Base-by-base conservation (phyloP, 2,329 filamentous ascomycete genomes). In the Periglandula ipomoeae region DNA sequence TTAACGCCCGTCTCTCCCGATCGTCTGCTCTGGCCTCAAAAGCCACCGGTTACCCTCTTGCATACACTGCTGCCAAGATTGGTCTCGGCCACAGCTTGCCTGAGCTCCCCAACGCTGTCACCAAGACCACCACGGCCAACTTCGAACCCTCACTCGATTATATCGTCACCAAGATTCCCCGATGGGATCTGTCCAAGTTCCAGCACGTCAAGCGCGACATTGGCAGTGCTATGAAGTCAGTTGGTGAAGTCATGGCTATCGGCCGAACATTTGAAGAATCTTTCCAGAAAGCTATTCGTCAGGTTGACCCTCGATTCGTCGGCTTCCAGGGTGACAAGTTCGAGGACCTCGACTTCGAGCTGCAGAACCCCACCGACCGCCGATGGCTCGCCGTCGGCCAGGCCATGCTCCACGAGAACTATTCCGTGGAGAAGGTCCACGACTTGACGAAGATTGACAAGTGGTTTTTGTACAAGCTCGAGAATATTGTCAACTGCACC, bases 241-340 rank as follows among this genome's bases (percentile, higher is more conserved):
- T 98, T 50, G 93, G 93, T 65, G 93, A 98, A 71, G 93, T 98
- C 52, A 98, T 98, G 93, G 93, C 93, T 55, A 97, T 98, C 61
- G 93, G 93, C 57, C 84, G 93, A 68, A 97, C 93, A 26, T 98
- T 97, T 60, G 93, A 98, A 71, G 93, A 98, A 73, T 95, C 89
- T 15, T 95, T 98, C 75, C 93, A 98, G 70, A 98, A 98, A 76
- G 93, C 93, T 54, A 95, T 96, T 64, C 88, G 93, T 52, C 89
- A 95, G 72, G 91, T 98, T 56, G 93, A 98, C 65, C 91, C 93
- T 57, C 81, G 79, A 61, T 97, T 87, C 65, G 71, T 91, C 55
- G 93, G 93, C 57, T 94, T 97, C 76, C 89, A 97, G 73, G 91
- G 89, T 50, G 91, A 91, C 68, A 84, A 91, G 64, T 97, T 97